phyloP scores from a whole-genome alignment of 331 rosid species.

The Acacia pycnantha region DNA sequence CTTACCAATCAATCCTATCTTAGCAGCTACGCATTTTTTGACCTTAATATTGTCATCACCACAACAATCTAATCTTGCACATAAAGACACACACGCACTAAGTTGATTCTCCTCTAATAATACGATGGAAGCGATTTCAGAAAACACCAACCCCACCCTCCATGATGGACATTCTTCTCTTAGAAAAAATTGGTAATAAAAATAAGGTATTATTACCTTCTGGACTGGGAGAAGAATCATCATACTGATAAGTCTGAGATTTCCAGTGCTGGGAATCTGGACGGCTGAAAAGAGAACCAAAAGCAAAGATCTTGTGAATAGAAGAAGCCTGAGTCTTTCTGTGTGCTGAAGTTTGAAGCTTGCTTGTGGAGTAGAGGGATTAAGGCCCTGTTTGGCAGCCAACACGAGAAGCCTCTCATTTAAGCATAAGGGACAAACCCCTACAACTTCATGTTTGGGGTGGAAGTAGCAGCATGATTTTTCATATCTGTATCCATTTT shows the following conservation, averaged over 20 bases:
- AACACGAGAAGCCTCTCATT: slow-evolving; percentile 74
- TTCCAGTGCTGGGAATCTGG: slow-evolving; percentile 61
- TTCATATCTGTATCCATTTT: slow-evolving; percentile 62
- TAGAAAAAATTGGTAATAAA: neutral
- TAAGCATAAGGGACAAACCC: slow-evolving; percentile 82
- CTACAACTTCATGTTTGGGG: slow-evolving; percentile 66
- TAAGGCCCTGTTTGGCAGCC: slow-evolving; percentile 62
- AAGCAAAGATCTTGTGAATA: slow-evolving; percentile 88
- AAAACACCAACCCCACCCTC: slow-evolving; percentile 20
- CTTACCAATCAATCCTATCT: slow-evolving; percentile 12
- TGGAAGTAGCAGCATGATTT: slow-evolving; percentile 75
- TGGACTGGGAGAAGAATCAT: slow-evolving; percentile 73
- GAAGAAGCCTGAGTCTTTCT: slow-evolving; percentile 44
- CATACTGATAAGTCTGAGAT: slow-evolving; percentile 43
- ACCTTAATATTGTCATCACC: slow-evolving; percentile 42
- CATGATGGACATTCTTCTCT: neutral
- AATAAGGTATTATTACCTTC: slow-evolving; percentile 57
- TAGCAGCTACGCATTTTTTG: slow-evolving; percentile 35
- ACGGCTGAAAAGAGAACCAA: slow-evolving; percentile 72
- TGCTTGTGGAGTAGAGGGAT: slow-evolving; percentile 32
- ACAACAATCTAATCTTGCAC: slow-evolving; percentile 36
- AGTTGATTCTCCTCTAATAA: slow-evolving; percentile 26
- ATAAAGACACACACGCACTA: slow-evolving; percentile 39
- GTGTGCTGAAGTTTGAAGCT: slow-evolving; percentile 31
- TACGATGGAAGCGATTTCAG: slow-evolving; percentile 33